phyloP scores from a whole-genome alignment of 345 rosid genomes.

The Heritiera fomes region DNA sequence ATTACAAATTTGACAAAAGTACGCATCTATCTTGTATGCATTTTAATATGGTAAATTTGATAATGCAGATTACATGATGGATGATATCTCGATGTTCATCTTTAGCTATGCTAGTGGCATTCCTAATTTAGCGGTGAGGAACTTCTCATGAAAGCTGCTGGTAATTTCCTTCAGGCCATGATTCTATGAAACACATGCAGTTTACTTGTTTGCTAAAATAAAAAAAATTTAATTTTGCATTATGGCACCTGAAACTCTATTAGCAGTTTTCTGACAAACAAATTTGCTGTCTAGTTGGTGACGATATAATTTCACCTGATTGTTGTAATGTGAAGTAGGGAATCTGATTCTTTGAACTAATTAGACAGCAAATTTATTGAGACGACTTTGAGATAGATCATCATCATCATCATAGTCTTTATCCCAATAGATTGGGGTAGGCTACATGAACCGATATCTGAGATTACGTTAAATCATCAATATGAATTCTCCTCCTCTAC shows the following conservation, averaged over 20 bases:
- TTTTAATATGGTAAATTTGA: constrained; percentile 5
- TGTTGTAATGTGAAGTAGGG: not conserved
- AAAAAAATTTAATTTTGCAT: not conserved
- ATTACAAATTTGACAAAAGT: not conserved
- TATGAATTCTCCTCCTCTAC: too few relatives aligned
- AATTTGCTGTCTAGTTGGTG: not conserved
- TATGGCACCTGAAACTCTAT: constrained; percentile 9
- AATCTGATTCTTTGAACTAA: not conserved
- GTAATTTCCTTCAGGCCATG: constrained; percentile 37
- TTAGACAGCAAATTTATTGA: not conserved
- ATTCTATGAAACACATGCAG: constrained; percentile 31
- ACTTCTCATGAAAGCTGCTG: constrained; percentile 55
- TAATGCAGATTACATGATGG: constrained; percentile 53
- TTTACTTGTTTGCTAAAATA: constrained; percentile 22
- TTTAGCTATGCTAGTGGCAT: constrained; percentile 49
- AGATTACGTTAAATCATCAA: too few relatives aligned
- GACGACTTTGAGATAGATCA: not conserved
- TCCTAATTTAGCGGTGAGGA: constrained; percentile 75
- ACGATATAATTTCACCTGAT: constrained; percentile 1
- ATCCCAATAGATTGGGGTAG: too few relatives aligned
- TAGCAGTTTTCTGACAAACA: not conserved
- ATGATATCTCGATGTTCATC: constrained; percentile 58
- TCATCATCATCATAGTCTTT: too few relatives aligned
- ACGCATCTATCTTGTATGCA: not conserved
- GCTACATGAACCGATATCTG: too few relatives aligned